A percentile compares a stretch with the other conserved stretches of the same genome.
phyloP scores from a whole-genome alignment of 306 rosid species.

The Dalbergia cultrata region DNA sequence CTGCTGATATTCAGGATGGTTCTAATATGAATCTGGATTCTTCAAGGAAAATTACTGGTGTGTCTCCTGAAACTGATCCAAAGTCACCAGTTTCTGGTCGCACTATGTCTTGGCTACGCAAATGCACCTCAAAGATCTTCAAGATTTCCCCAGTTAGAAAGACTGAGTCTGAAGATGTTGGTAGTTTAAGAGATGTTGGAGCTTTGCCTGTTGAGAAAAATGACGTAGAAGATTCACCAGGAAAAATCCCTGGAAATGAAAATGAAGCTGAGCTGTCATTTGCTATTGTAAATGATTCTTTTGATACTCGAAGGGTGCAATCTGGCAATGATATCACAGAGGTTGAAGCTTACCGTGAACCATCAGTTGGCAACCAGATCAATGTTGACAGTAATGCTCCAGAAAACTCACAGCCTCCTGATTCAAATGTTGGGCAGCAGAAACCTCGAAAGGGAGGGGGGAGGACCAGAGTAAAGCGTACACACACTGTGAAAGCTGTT shows the following conservation, averaged over 20 bases:
- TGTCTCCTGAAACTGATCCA: slow-evolving; percentile 53
- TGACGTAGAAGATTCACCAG: slow-evolving; percentile 55
- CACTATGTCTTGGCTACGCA: slow-evolving; percentile 85
- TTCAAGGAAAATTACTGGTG: slow-evolving; percentile 57
- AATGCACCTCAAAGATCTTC: slow-evolving; percentile 89
- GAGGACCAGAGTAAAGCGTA: slow-evolving; percentile 58
- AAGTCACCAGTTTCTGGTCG: slow-evolving; percentile 76
- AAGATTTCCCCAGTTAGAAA: slow-evolving; percentile 75
- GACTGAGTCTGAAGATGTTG: slow-evolving; percentile 57
- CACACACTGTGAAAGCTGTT: slow-evolving; percentile 71
- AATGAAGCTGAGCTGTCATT: slow-evolving; percentile 77
- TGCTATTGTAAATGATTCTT: slow-evolving; percentile 77
- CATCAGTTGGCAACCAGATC: slow-evolving; percentile 69
- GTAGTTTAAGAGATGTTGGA: slow-evolving; percentile 54
- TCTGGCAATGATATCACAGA: slow-evolving; percentile 70
- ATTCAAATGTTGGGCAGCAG: slow-evolving; percentile 53
- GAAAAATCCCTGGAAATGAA: slow-evolving; percentile 56
- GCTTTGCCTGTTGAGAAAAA: slow-evolving; percentile 48
- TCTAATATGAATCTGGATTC: slow-evolving; percentile 55
- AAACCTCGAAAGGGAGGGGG: slow-evolving; percentile 67
- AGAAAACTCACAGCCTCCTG: slow-evolving; percentile 67
- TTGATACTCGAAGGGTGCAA: slow-evolving; percentile 62
- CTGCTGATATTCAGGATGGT: slow-evolving; percentile 59
- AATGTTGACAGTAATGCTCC: slow-evolving; percentile 68
- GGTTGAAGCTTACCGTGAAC: slow-evolving; percentile 66